A percentile compares a stretch with the other conserved stretches of the same genome.
These are phyloP conservation scores for Leptosphaerulina australis DNA, from an alignment of 2,329 filamentous ascomycete species.

Conservation along the genomic window DNA sequence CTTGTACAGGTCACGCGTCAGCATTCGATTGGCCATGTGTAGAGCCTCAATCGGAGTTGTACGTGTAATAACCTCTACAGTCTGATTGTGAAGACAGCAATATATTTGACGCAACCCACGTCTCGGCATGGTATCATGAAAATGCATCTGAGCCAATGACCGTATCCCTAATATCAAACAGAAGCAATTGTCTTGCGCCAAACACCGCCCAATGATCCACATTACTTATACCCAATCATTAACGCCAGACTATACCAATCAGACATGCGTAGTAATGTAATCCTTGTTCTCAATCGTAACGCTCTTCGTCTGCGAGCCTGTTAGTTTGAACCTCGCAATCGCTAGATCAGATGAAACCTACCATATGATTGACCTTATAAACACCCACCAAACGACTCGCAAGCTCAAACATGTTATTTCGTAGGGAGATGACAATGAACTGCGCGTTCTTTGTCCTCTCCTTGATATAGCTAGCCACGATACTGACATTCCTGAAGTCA, in stretches of 20 bases:
- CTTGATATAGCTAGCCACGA: conserved; percentile 98
- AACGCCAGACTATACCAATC: not conserved
- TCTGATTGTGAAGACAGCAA: too few relatives aligned
- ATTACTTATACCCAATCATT: not conserved
- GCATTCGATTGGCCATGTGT: too few relatives aligned
- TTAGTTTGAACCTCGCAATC: conserved; percentile 19
- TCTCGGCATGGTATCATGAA: conserved; percentile 3
- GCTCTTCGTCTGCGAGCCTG: conserved; percentile 56
- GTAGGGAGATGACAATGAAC: conserved; percentile 95
- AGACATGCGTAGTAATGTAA: conserved; percentile 44
- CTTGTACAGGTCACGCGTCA: too few relatives aligned
- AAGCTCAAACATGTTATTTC: conserved; percentile 99
- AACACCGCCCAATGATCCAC: conserved; percentile 12
- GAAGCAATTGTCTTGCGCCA: not conserved
- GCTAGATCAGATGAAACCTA: conserved; percentile 39
- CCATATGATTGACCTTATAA: conserved; percentile 99
- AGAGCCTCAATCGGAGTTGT: too few relatives aligned
- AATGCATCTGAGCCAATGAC: not conserved
- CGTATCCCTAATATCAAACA: not conserved
- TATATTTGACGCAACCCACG: not conserved
- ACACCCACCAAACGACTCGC: conserved; percentile 94
- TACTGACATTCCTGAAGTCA: conserved; percentile 97
- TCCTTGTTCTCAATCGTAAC: conserved; percentile 60
- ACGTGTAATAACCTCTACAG: too few relatives aligned
- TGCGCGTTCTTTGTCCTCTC: conserved; percentile 99